Percentiles rank a stretch among this genome's conserved stretches.
These are phyloP conservation scores for Antrodiella citrinella DNA, from an alignment of 768 basidiomycete species.

Conservation along the genomic window DNA sequence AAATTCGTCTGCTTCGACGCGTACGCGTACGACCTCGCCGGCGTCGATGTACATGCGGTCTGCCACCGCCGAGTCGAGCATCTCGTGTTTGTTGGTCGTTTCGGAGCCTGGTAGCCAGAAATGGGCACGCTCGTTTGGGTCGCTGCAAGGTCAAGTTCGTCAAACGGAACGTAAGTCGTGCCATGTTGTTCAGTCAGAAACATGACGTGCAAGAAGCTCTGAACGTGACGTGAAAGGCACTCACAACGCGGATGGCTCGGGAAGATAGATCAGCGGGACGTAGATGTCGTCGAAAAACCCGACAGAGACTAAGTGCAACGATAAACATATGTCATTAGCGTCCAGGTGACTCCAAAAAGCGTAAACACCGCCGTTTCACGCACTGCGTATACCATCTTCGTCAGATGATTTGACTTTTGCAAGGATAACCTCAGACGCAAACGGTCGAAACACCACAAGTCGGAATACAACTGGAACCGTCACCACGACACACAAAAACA, in stretches of 20 bases:
- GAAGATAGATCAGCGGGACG: constrained; percentile 71
- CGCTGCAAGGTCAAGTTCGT: constrained; percentile 35
- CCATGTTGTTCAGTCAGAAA: neutral
- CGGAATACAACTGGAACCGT: constrained; percentile 66
- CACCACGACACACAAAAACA: neutral
- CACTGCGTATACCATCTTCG: constrained; percentile 77
- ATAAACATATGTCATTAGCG: constrained; percentile 1
- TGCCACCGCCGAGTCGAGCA: constrained; percentile 58
- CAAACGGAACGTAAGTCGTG: neutral
- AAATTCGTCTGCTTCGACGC: constrained; percentile 77
- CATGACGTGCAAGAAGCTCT: neutral
- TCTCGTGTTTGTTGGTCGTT: constrained; percentile 44
- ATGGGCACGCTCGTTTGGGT: constrained; percentile 74
- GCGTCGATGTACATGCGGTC: constrained; percentile 79
- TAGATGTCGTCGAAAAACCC: constrained; percentile 95
- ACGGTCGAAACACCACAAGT: constrained; percentile 87
- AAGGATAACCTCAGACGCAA: constrained; percentile 81
- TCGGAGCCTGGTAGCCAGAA: constrained; percentile 70
- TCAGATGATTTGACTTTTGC: constrained; percentile 87
- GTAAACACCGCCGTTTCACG: constrained; percentile 19
- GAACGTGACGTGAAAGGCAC: constrained; percentile 18
- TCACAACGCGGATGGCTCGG: constrained; percentile 75
- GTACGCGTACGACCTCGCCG: constrained; percentile 66
- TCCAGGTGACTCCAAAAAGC: neutral
- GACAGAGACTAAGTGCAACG: constrained; percentile 51